Conservation (phyloP, 768 basidiomycete genomes). For the Steccherinum ochraceum region DNA sequence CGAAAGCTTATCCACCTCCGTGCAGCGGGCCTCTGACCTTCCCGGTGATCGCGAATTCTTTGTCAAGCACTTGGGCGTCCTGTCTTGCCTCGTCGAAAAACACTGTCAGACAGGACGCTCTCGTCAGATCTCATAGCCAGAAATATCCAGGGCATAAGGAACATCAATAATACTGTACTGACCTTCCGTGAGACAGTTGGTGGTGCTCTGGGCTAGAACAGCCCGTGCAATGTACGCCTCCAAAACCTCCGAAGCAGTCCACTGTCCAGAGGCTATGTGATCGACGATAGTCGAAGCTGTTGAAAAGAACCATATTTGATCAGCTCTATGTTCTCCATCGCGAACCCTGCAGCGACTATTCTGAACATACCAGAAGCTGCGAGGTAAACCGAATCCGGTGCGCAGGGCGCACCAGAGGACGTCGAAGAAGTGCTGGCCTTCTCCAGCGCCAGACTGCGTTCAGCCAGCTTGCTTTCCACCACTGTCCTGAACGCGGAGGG, state of each 20-base stretch:
- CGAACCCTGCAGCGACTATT: too few relatives aligned
- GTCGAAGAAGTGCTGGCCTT: not conserved
- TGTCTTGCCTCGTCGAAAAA: constrained; percentile 62
- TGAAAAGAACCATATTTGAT: not conserved
- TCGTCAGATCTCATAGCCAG: not conserved
- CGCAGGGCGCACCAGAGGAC: not conserved
- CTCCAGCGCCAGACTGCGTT: constrained; percentile 1
- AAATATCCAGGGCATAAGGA: not conserved
- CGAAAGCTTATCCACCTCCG: constrained; percentile 32
- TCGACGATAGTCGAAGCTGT: constrained; percentile 39
- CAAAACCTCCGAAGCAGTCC: constrained; percentile 43
- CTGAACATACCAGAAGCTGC: constrained; percentile 2
- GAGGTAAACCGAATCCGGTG: constrained; percentile 1
- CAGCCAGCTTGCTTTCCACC: constrained; percentile 1
- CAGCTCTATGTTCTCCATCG: not conserved
- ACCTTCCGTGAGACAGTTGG: constrained; percentile 83
- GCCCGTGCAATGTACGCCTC: constrained; percentile 40
- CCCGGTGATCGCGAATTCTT: constrained; percentile 51
- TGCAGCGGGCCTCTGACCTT: constrained; percentile 64
- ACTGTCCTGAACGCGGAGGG: constrained; percentile 2
- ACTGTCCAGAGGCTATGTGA: constrained; percentile 30
- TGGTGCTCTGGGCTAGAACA: constrained; percentile 50
- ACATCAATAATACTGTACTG: constrained; percentile 7
- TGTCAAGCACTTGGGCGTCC: constrained; percentile 60
- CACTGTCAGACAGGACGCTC: constrained; percentile 35